These are phyloP conservation scores for Nitzschia sp. DNA, from an alignment of 108 stramenopile genomes.

Conservation along the genomic window DNA sequence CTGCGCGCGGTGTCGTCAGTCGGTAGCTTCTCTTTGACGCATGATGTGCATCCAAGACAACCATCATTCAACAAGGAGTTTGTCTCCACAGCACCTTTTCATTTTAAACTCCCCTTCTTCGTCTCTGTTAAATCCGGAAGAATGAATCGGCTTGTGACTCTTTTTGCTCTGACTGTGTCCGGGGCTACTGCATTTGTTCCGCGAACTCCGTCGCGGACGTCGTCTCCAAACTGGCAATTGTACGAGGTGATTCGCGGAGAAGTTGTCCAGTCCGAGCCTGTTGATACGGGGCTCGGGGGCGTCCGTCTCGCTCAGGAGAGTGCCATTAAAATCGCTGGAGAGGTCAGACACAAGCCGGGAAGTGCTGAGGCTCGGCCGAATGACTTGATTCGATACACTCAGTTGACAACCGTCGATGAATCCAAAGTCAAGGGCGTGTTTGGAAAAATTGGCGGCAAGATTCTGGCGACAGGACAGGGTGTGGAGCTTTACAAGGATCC, in stretches of 20 bases:
- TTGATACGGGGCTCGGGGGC: constrained; percentile 62
- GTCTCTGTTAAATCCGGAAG: too few relatives aligned
- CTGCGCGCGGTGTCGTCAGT: too few relatives aligned
- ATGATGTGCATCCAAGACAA: too few relatives aligned
- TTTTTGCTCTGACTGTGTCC: background rate
- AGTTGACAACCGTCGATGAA: constrained; percentile 41
- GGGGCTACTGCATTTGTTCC: constrained; percentile 1
- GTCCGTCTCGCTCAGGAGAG: constrained; percentile 61
- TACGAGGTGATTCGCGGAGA: constrained; percentile 46
- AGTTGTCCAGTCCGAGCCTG: constrained; percentile 29
- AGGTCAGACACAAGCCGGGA: constrained; percentile 47
- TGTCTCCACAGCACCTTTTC: too few relatives aligned
- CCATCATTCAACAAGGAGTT: too few relatives aligned
- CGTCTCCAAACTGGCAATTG: background rate
- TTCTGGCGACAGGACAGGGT: constrained; percentile 64
- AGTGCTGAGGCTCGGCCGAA: constrained; percentile 33
- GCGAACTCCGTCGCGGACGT: background rate
- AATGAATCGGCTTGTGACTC: background rate
- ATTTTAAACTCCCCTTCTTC: too few relatives aligned
- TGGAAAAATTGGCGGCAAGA: constrained; percentile 36
- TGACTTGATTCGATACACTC: constrained; percentile 54
- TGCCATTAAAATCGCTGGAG: constrained; percentile 65
- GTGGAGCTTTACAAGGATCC: constrained; percentile 73
- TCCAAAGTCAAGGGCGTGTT: constrained; percentile 33
- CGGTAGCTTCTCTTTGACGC: too few relatives aligned